A percentile compares a stretch with the other conserved stretches of the same genome.
Evolutionary conservation across 306 rosid genomes (phyloP).

Genomic region (Cucurbita ficifolia): DNA sequence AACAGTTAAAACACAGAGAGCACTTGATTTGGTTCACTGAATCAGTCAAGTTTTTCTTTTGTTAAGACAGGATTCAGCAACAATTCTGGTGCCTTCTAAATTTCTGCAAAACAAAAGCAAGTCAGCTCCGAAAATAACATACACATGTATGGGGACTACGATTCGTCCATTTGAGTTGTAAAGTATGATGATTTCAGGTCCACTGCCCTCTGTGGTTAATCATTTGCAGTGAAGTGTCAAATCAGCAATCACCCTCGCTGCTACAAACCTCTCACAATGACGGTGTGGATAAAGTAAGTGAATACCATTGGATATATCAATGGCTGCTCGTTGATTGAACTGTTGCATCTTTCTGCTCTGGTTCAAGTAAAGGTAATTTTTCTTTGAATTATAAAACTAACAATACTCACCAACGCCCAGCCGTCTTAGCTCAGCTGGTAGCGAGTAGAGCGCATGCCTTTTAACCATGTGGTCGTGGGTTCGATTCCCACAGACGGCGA

Average conservation of each 20-base stretch:
- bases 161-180: background rate
- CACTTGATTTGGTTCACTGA: background rate
- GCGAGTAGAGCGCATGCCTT: background rate
- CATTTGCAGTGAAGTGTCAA: slow-evolving; percentile 12
- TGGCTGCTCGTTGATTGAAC: background rate
- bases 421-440: slow-evolving; percentile 3
- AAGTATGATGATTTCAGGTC: background rate
- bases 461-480: slow-evolving; percentile 7
- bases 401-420: background rate
- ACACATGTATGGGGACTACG: background rate
- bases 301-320: background rate
- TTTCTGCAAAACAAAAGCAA: background rate
- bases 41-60: background rate
- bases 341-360: background rate
- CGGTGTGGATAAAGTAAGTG: background rate
- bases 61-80: background rate
- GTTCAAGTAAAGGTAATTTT: background rate
- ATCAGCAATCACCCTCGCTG: background rate
- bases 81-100: background rate
- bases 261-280: background rate
- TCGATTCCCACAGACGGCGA: slow-evolving; percentile 4
- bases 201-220: background rate
- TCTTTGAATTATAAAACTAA: too few relatives aligned
- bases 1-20: background rate
- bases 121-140: background rate